Base-by-base conservation (phyloP, 352 stramenopile genomes). In the Globisporangium solare region DNA sequence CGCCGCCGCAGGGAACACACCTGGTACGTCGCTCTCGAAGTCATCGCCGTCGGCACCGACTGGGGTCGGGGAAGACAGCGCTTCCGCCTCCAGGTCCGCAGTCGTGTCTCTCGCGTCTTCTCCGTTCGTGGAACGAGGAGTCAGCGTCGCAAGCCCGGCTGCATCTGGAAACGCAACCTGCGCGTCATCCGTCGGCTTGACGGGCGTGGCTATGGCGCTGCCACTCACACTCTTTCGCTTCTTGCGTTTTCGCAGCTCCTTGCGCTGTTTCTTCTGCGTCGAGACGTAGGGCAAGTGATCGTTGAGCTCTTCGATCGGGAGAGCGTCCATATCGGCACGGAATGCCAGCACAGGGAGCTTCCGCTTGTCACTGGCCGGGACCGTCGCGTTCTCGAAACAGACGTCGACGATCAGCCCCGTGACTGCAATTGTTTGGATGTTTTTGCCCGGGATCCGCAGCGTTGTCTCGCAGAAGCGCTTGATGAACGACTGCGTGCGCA, bases 281-380 rank as follows among this genome's bases (percentile, higher is more conserved):
- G 83, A 94, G 50, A 77, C 88, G 51, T 92, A 92, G 2, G 81
- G 73, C 60, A 94, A 61, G 61, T 91, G 78, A 15, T 88, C 69
- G 49, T 91, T 94, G 52, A 86, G 56, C 56, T 94, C 84, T 60
- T 89, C 66, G 63, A 99, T 97, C 4, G 94, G 94, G 14, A 98
- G 66, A 14, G 89, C 94, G 68, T 99, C 96, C 88, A 99, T 99
- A 67, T 99, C 96, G 8, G 96, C 91, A 45, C 96, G 81, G 49
- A 99, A 86, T 4, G 96, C 82, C 6, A 99, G 59, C 47, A 95
- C 95, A 1, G 90, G 92, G 13, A 83, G 49, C 54, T 83, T 83
- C 47, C 78, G 71, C 37, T 79, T 76, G 32, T 89, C 85, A 18
- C 56, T 72, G 0, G 56, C 21, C 0, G 70, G 55, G 50, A 89